phyloP scores from a whole-genome alignment of 768 basidiomycete genomes.

The Rhizopogon vinicolor region DNA sequence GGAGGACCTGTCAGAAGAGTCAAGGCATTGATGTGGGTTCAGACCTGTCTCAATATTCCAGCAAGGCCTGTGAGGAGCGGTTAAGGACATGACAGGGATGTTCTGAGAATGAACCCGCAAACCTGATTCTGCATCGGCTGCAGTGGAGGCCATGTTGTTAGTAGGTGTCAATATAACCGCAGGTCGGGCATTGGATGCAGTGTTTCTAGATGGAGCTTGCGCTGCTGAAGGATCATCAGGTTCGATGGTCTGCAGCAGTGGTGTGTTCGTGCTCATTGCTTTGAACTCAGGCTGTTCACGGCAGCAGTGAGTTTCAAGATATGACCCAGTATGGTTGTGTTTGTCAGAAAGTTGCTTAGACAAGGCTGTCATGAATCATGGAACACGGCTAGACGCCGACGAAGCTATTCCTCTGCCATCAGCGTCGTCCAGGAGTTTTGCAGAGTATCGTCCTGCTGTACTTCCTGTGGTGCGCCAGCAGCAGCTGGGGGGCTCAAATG shows the following conservation, averaged over 20 bases:
- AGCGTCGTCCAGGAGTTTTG: background rate
- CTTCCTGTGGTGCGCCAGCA: slow-evolving; percentile 4
- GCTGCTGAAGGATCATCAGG: slow-evolving; percentile 61
- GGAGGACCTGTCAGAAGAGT: slow-evolving; percentile 10
- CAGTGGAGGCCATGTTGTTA: slow-evolving; percentile 49
- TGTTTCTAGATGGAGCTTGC: slow-evolving; percentile 22
- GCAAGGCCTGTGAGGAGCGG: slow-evolving; percentile 47
- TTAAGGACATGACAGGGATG: background rate
- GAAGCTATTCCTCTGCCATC: slow-evolving; percentile 4
- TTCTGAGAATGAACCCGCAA: background rate
- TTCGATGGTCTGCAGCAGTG: slow-evolving; percentile 80
- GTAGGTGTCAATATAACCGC: slow-evolving; percentile 60
- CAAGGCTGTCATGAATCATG: background rate
- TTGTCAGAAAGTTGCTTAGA: background rate
- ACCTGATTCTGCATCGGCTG: slow-evolving; percentile 77
- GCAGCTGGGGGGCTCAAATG: background rate
- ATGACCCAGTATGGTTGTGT: slow-evolving; percentile 1
- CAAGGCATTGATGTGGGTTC: background rate
- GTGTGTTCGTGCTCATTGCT: slow-evolving; percentile 55
- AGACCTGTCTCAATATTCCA: slow-evolving; percentile 75
- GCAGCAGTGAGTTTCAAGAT: too few relatives aligned
- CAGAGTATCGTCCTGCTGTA: background rate
- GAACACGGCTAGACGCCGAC: background rate
- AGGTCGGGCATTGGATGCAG: slow-evolving; percentile 24
- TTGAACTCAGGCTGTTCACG: background rate